Percentiles rank a stretch among this genome's conserved stretches.
Evolutionary conservation across 345 rosid genomes (phyloP).

Genomic region (Lepidium didymum): DNA sequence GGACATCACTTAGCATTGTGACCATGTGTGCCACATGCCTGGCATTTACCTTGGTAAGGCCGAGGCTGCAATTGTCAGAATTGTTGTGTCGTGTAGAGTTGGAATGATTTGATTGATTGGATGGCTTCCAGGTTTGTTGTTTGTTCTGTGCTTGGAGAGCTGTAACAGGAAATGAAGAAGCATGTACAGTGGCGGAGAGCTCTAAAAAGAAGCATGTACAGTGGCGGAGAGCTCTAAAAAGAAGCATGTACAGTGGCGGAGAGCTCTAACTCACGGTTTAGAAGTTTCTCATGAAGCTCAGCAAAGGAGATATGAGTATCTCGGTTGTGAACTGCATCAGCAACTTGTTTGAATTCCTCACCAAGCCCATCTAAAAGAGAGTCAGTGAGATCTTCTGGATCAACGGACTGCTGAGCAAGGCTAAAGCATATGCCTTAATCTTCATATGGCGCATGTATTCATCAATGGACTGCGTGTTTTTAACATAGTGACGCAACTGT

Average conservation of each 20-base stretch:
- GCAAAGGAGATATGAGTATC: neutral
- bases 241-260: neutral
- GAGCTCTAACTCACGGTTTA: neutral
- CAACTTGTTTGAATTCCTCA: neutral
- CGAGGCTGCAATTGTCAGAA: neutral
- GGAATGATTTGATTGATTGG: neutral
- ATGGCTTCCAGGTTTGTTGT: neutral
- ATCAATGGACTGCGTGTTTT: neutral
- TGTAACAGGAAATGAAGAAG: neutral
- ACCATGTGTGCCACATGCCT: neutral
- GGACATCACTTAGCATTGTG: neutral
- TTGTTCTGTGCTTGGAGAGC: neutral
- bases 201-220: neutral
- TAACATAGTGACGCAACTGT: neutral
- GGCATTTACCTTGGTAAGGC: neutral
- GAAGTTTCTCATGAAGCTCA: neutral
- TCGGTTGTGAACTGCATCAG: neutral
- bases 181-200: neutral
- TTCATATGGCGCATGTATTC: neutral
- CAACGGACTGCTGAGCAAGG: neutral
- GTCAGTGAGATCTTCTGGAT: neutral
- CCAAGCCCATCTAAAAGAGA: neutral
- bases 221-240: no score
- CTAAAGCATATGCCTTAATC: neutral
- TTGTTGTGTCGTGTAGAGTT: neutral